Base-by-base conservation (phyloP, 192 early-diverging fungal species). In the Ramicandelaber brevisporus region DNA sequence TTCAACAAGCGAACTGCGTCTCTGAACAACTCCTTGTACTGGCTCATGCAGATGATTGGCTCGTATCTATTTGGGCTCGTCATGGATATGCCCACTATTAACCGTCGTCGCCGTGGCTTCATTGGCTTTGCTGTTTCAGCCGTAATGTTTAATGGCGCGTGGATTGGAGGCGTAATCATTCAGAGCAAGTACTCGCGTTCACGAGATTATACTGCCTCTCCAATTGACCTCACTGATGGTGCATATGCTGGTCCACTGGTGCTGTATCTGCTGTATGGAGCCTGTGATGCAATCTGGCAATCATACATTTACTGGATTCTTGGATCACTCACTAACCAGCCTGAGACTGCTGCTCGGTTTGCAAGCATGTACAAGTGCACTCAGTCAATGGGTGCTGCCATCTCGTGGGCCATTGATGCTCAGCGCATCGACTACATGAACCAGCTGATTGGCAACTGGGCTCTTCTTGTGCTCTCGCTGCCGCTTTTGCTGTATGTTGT, bases 351-450 rank as follows among this genome's bases (percentile, higher is more conserved):
- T 20, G 64, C 74, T 6, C 51, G 71, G 24, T 74, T 67, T 38
- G 57, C 68, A 16, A 78, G 78, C 12, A 78, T 74, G 46, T 81
- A 81, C 66, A 85, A 85, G 58, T 68, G 68, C 25, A 55, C 77
- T 8, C 80, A 85, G 56, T 73, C 68, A 26, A 46, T 63, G 35
- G 70, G 61, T 8, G 63, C 53, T 19, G 78, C 69, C 19, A 48
- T 74, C 16, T 59, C 65, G 2, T 67, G 69, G 60, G 59, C 69
- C 40, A 52, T 74, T 30, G 65, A 65, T 30, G 64, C 70, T 16
- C 48, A 37, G 5, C 16, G 43, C 13, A 33, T 44, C 24, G 39
- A 48, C 3, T 61, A 34, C 32, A 43, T 63, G 39, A 53, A 48
- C 31, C 46, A 61, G 29, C 38, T 61, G 2, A 27, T 40, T 21